Evolutionary conservation across 2,329 filamentous ascomycete species (phyloP).

Genomic region (Colletotrichum lupini): DNA sequence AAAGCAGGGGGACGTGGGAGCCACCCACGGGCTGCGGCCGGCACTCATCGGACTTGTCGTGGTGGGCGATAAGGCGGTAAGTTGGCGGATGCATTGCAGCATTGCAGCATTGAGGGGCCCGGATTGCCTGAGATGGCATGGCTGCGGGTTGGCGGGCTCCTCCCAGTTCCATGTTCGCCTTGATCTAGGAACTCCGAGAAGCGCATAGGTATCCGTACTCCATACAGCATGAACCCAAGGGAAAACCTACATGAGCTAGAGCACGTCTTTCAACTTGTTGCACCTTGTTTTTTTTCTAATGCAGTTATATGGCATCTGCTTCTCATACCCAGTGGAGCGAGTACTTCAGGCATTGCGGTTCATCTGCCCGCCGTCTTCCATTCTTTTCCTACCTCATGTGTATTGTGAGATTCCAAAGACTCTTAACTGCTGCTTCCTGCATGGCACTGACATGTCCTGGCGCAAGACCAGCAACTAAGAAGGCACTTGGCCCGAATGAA

Average conservation of each 20-base stretch:
- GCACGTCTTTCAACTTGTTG: not conserved
- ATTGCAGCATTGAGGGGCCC: slow-evolving; percentile 17
- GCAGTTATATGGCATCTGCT: slow-evolving; percentile 15
- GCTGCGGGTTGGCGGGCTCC: slow-evolving; percentile 1
- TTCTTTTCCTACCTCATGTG: not conserved
- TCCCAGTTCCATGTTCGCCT: slow-evolving; percentile 27
- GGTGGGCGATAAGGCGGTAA: slow-evolving; percentile 20
- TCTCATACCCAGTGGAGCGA: not conserved
- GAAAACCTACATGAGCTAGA: not conserved
- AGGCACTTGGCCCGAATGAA: not conserved
- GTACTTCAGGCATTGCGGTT: not conserved
- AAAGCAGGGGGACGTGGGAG: not conserved
- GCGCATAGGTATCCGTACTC: not conserved
- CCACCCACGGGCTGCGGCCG: slow-evolving; percentile 14
- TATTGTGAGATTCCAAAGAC: too few species aligned
- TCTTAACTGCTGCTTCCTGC: slow-evolving; percentile 1
- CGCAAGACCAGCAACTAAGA: slow-evolving; percentile 18
- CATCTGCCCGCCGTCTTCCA: not conserved
- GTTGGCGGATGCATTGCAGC: slow-evolving; percentile 17
- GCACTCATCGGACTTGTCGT: slow-evolving; percentile 22
- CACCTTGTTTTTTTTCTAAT: not conserved
- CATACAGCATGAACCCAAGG: not conserved
- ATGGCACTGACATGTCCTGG: slow-evolving; percentile 29
- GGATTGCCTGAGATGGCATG: slow-evolving; percentile 6
- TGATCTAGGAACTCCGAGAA: slow-evolving; percentile 3